Conservation (phyloP, 257 asterid genomes). For the Ilex asprella region DNA sequence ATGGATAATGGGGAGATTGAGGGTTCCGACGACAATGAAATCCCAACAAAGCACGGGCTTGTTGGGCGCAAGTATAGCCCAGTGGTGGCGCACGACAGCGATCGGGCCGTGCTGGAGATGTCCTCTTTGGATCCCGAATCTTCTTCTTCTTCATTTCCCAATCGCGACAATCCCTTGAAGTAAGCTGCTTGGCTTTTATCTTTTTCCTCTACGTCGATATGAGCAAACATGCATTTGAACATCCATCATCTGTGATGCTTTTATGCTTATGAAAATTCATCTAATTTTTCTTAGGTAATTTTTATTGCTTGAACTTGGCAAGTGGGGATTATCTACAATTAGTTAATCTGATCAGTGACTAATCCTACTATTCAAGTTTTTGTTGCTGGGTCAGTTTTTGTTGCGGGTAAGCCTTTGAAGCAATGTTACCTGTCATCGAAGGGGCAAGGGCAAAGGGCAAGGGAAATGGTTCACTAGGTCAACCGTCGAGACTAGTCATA, state of each 20-base stretch:
- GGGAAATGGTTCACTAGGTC: too few relatives aligned
- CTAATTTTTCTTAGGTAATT: background rate
- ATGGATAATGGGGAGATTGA: background rate
- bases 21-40: conserved; percentile 35
- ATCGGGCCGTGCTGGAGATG: conserved; percentile 69
- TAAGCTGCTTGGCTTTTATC: conserved; percentile 13
- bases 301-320: too few relatives aligned
- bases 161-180: conserved; percentile 33
- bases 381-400: too few relatives aligned
- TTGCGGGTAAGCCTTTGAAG: too few relatives aligned
- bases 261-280: background rate
- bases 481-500: too few relatives aligned
- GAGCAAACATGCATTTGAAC: background rate
- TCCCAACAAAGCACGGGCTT: conserved; percentile 41
- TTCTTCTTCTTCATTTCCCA: conserved; percentile 30
- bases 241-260: too few relatives aligned
- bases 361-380: too few relatives aligned
- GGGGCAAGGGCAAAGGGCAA: too few relatives aligned
- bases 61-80: conserved; percentile 66
- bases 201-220: conserved; percentile 2
- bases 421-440: too few relatives aligned
- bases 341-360: too few relatives aligned
- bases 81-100: conserved; percentile 58
- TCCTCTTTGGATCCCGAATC: conserved; percentile 51
- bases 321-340: too few relatives aligned